Evolutionary conservation across 371 early-diverging fungal species (phyloP).

Genomic region (Actinomucor elegans): DNA sequence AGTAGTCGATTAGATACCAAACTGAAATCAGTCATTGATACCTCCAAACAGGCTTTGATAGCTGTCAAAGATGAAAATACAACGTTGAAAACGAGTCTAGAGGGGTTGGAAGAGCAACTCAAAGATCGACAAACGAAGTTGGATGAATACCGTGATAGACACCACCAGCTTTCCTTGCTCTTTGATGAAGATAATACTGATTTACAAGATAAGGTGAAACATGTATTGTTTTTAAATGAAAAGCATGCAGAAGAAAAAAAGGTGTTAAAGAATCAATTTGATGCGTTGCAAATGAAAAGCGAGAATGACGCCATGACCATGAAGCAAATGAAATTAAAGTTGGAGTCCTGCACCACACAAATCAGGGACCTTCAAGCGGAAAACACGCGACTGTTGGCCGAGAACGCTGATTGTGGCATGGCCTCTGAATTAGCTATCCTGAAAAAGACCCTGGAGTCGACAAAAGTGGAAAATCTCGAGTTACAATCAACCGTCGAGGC

Average conservation of each 20-base stretch:
- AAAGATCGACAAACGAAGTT: neutral
- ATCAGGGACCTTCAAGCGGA: slow-evolving; percentile 3
- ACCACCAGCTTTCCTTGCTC: neutral
- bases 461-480: slow-evolving; percentile 4
- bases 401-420: too few species aligned
- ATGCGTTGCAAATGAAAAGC: slow-evolving; percentile 1
- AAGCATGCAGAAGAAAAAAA: neutral
- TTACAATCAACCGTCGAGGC: neutral
- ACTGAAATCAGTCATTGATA: slow-evolving; percentile 3
- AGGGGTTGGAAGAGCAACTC: neutral
- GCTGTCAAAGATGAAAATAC: slow-evolving; percentile 4
- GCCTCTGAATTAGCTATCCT: neutral
- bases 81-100: neutral
- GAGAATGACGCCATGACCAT: neutral
- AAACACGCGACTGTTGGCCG: neutral
- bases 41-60: slow-evolving; percentile 9
- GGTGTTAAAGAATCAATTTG: neutral
- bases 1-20: slow-evolving; percentile 1
- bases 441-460: neutral
- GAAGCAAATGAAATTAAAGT: neutral
- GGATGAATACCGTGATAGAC: neutral
- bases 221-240: neutral
- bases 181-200: neutral
- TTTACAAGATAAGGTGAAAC: neutral
- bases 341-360: neutral